Evolutionary conservation across 192 early-diverging fungal genomes (phyloP), one percentile per base, ranked within the genome.

Genomic region (Endogone sp.): DNA sequence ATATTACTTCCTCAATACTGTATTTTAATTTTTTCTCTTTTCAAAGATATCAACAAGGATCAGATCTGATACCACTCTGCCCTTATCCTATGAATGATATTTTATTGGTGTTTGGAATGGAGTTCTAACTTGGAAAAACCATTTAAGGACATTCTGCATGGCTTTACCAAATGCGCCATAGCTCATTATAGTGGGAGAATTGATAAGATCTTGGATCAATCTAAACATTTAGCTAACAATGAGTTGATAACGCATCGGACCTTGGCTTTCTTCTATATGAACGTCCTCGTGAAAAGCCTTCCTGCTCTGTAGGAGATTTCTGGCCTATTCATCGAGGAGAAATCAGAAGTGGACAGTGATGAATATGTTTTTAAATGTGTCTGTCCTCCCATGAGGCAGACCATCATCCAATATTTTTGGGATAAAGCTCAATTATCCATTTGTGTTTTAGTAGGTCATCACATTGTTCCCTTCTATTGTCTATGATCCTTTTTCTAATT

Each of bases 311-410:
- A 13, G 60, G 60, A 61, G 60, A 61, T 61, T 61, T 61, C 60
- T 13, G 60, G 60, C 60, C 60, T 61, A 61, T 61, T 61, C 29
- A 13, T 61, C 29, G 60, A 61, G 60, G 60, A 4, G 60, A 61
- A 61, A 61, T 61, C 60, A 61, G 60, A 61, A 13, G 60, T 29
- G 29, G 60, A 61, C 13, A 13, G 60, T 61, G 60, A 13, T 61
- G 60, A 4, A 61, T 61, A 61, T 61, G 60, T 61, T 61, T 61
- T 8, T 13, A 61, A 61, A 61, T 61, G 60, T 61, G 60, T 61
- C 6, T 61, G 60, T 61, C 60, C 60, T 13, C 60, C 60, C 60
- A 13, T 61, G 25, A 10, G 29, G 4, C 4, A 61, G 60, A 13
- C 60, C 29, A 61, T 61, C 4, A 61, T 61, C 60, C 4, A 61